Evolutionary conservation across 495 filamentous ascomycete genomes (phyloP), one percentile per base, ranked within the genome.

Genomic region (Cenococcum geophilum): DNA sequence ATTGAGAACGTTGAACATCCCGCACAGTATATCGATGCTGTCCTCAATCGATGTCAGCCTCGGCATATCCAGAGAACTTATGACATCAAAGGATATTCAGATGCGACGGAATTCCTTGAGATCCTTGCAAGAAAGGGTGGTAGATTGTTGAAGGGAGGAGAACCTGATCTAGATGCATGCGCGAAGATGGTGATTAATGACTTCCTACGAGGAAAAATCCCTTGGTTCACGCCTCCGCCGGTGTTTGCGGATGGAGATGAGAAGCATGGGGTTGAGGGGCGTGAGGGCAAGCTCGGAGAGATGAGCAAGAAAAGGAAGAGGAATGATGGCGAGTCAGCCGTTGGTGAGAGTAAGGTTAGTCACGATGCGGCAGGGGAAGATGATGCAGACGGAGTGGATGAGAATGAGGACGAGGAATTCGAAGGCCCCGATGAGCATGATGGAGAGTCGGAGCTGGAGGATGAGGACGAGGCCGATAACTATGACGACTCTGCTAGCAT

Each of bases 141-240:
- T 9, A 79, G 89, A 54, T 76, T 98, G 35, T 76, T 96, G 32
- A 89, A 88, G 69, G 92, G 88, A 60, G 93, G 93, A 10, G 93
- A 97, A 73, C 86, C 91, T 14, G 93, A 97, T 73, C 73, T 95
- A 58, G 91, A 96, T 69, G 90, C 89, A 65, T 91, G 95, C 43
- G 92, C 92, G 16, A 96, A 96, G 74, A 95, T 93, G 83, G 89
- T 96, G 0, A 76, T 96, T 67, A 95, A 96, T 70, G 93, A 98
- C 66, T 97, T 97, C 67, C 82, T 97, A 61, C 76, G 93, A 53
- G 93, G 93, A 35, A 97, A 96, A 74, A 84, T 96, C 20, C 93
- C 93, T 6, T 98, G 93, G 93, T 98, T 89, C 70, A 92, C 89
- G 4, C 84, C 88, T 16, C 86, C 90, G 8, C 93, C 93, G 16